Conservation (phyloP, 192 early-diverging fungal genomes). For the Coemansia sp. region DNA sequence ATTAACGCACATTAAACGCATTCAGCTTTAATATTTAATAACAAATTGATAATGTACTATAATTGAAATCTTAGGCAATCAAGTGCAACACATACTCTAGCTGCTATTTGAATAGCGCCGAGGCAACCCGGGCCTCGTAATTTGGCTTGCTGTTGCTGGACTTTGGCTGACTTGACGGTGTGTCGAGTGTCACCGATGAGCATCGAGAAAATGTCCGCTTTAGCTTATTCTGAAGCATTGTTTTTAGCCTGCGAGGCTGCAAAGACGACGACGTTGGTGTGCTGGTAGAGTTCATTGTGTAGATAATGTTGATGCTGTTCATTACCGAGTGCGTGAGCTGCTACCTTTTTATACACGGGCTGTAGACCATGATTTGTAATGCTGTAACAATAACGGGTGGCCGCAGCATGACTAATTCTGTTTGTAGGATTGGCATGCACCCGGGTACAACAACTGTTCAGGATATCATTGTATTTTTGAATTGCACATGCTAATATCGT, state of each 20-base stretch:
- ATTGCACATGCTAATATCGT: constrained; percentile 24
- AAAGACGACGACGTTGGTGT: neutral
- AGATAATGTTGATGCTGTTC: constrained; percentile 1
- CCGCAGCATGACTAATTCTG: too few relatives aligned
- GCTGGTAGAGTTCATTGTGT: neutral
- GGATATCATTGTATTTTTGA: neutral
- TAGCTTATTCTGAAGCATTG: neutral
- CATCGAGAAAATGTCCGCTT: constrained; percentile 6
- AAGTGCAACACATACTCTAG: too few relatives aligned
- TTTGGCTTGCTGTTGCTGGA: constrained; percentile 1
- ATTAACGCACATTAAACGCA: too few relatives aligned
- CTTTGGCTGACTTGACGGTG: neutral
- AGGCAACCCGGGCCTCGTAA: constrained; percentile 25
- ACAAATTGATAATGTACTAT: too few relatives aligned
- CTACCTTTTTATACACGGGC: neutral
- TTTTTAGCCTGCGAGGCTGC: neutral
- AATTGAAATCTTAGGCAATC: too few relatives aligned
- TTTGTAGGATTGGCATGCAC: too few relatives aligned
- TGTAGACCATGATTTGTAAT: neutral
- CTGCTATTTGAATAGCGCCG: constrained; percentile 19
- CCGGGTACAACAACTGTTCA: too few relatives aligned
- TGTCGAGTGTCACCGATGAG: constrained; percentile 17
- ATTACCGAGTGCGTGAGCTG: neutral
- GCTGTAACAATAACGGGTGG: constrained; percentile 9
- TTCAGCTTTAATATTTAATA: too few relatives aligned